Conservation (phyloP, 352 stramenopile genomes). For the Pilasporangium apinafurcum region DNA sequence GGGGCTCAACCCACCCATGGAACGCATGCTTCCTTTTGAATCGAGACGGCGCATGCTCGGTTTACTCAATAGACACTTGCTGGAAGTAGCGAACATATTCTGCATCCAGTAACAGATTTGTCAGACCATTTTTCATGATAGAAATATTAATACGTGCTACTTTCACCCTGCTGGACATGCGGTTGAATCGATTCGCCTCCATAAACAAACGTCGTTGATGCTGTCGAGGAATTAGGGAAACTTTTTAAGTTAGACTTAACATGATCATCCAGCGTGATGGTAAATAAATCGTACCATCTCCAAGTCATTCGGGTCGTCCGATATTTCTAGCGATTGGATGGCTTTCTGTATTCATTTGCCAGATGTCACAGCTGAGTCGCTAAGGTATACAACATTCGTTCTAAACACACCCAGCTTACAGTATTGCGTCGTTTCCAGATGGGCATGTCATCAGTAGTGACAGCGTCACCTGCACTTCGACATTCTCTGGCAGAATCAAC, state of each 20-base stretch:
- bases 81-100: conserved; percentile 43
- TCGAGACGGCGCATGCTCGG: conserved; percentile 10
- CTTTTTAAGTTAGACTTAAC: too few species aligned
- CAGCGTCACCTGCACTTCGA: conserved; percentile 9
- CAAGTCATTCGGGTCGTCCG: conserved; percentile 37
- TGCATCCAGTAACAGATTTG: not conserved
- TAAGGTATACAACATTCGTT: too few species aligned
- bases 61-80: conserved; percentile 27
- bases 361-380: too few species aligned
- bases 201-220: conserved; percentile 61
- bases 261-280: not conserved
- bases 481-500: conserved; percentile 49
- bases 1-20: conserved; percentile 4
- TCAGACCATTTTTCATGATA: not conserved
- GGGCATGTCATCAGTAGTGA: conserved; percentile 11
- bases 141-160: not conserved
- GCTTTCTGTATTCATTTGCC: conserved; percentile 31
- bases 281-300: conserved; percentile 28
- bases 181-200: conserved; percentile 45
- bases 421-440: conserved; percentile 47
- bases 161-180: conserved; percentile 36
- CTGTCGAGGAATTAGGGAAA: too few species aligned
- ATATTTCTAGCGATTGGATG: conserved; percentile 26
- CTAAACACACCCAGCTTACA: conserved; percentile 5
- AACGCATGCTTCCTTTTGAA: conserved; percentile 9